Evolutionary conservation across 495 filamentous ascomycete genomes (phyloP).

Genomic region (Penicillium malachiteum): DNA sequence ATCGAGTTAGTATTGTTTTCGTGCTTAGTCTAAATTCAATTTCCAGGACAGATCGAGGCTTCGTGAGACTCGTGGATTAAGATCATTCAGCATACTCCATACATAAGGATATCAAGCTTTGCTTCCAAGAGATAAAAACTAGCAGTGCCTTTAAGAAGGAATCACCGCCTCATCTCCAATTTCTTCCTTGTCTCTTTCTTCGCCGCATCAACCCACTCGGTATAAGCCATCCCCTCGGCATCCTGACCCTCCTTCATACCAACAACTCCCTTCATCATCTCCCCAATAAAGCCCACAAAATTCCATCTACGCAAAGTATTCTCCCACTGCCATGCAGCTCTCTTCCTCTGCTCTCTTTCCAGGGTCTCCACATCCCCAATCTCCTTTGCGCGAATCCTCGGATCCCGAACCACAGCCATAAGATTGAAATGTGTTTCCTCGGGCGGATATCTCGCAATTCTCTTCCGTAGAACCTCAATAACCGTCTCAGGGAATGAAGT

Average conservation of each 20-base stretch:
- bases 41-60: too few relatives aligned
- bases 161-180: conserved; percentile 46
- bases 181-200: conserved; percentile 69
- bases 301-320: conserved; percentile 92
- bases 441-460: conserved; percentile 81
- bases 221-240: conserved; percentile 56
- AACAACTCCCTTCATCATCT: conserved; percentile 84
- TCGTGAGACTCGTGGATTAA: too few relatives aligned
- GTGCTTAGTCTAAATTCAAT: too few relatives aligned
- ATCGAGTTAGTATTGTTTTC: too few relatives aligned
- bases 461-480: conserved; percentile 78
- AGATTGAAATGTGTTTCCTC: conserved; percentile 94
- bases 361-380: conserved; percentile 79
- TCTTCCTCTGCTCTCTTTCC: conserved; percentile 78
- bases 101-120: too few relatives aligned
- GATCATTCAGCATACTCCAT: too few relatives aligned
- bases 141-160: not conserved
- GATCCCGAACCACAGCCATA: conserved; percentile 85
- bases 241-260: conserved; percentile 60
- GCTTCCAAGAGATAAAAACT: not conserved
- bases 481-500: conserved; percentile 77
- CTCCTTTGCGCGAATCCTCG: conserved; percentile 70
- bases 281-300: conserved; percentile 92
- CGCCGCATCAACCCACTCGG: conserved; percentile 76
- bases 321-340: conserved; percentile 89